Conservation (phyloP, 441 rosid species). For the Kokia cookei region DNA sequence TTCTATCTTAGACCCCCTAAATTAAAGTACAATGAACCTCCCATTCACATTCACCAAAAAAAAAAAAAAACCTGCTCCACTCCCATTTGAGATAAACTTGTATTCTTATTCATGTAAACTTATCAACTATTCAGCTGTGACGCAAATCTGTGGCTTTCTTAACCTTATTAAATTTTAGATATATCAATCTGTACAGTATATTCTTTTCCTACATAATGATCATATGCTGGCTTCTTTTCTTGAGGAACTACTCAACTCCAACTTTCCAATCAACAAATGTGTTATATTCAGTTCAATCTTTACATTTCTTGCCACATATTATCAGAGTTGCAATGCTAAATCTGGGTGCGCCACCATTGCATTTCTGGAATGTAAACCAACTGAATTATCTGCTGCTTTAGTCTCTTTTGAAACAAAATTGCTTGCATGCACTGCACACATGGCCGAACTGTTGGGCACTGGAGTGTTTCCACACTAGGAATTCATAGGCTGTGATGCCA, state of each 20-base stretch:
- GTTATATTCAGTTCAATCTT: background rate
- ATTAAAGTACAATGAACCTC: too few relatives aligned
- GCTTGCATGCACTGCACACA: constrained; percentile 3
- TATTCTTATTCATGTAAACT: too few relatives aligned
- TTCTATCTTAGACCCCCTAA: too few relatives aligned
- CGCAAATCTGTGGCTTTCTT: constrained; percentile 15
- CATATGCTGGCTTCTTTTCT: background rate
- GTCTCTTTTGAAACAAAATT: background rate
- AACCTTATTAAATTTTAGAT: background rate
- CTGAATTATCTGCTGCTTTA: constrained; percentile 15
- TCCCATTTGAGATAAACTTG: too few relatives aligned
- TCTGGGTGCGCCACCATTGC: constrained; percentile 46
- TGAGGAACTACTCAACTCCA: background rate
- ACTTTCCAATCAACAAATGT: constrained; percentile 6
- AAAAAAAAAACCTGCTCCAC: too few relatives aligned
- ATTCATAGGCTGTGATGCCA: background rate
- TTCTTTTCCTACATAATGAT: constrained; percentile 5
- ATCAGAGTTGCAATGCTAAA: constrained; percentile 79
- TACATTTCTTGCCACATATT: background rate
- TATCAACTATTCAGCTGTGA: background rate
- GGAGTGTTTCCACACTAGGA: background rate
- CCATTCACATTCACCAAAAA: too few relatives aligned
- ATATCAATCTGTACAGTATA: constrained; percentile 33
- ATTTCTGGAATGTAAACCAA: constrained; percentile 3
- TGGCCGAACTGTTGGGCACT: constrained; percentile 14